A percentile compares a stretch with the other conserved stretches of the same genome.
Evolutionary conservation across 2,329 filamentous ascomycete genomes (phyloP).

Genomic region (Cadophora malorum): DNA sequence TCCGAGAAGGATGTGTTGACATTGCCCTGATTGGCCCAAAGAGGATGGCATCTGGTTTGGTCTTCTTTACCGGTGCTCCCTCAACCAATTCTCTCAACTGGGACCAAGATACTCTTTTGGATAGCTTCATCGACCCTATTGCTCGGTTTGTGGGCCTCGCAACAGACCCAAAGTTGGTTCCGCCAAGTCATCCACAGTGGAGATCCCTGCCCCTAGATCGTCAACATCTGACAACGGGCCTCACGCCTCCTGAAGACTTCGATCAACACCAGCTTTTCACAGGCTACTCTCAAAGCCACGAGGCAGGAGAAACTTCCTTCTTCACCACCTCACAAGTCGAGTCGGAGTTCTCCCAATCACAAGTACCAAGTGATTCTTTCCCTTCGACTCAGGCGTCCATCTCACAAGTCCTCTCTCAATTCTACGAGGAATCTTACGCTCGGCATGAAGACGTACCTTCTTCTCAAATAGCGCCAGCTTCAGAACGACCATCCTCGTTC

Average conservation of each 20-base stretch:
- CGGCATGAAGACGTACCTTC: conserved; percentile 70
- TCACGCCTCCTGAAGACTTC: conserved; percentile 51
- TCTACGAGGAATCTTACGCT: conserved; percentile 80
- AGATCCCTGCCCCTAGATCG: conserved; percentile 58
- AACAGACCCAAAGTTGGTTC: conserved; percentile 22
- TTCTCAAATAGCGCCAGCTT: conserved; percentile 57
- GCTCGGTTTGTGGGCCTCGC: conserved; percentile 47
- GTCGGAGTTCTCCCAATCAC: conserved; percentile 33
- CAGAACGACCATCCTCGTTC: conserved; percentile 38
- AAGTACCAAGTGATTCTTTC: conserved; percentile 18
- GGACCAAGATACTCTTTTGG: conserved; percentile 56
- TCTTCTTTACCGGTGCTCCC: conserved; percentile 69
- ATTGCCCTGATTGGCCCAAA: conserved; percentile 3
- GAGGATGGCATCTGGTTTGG: conserved; percentile 42
- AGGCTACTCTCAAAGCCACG: conserved; percentile 57
- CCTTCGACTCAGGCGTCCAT: conserved; percentile 25
- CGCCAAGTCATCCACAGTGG: conserved; percentile 50
- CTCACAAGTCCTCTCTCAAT: conserved; percentile 60
- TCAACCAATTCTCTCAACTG: conserved; percentile 59
- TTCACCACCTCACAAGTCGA: conserved; percentile 54
- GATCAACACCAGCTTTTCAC: conserved; percentile 53
- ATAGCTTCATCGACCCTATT: conserved; percentile 52
- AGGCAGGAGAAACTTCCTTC: conserved; percentile 51
- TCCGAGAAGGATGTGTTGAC: conserved; percentile 14
- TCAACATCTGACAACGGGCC: conserved; percentile 56